A percentile compares a stretch with the other conserved stretches of the same genome.
Evolutionary conservation across 139 green algal species (phyloP).

Genomic region (Chlamydomonas asymmetrica): DNA sequence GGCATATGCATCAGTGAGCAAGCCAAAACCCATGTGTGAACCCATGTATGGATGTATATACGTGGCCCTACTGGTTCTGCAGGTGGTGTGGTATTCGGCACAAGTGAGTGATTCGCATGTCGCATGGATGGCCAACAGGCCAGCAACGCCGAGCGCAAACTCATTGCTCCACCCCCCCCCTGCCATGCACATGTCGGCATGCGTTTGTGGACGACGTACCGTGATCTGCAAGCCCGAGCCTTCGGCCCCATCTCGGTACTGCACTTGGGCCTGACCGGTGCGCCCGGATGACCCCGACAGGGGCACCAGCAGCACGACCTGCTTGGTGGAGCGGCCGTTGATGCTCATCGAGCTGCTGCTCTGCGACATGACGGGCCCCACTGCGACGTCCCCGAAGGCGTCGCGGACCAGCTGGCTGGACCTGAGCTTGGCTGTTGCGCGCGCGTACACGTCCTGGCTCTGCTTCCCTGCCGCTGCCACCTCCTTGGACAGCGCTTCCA

Average conservation of each 20-base stretch:
- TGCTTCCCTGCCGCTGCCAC: conserved; percentile 14
- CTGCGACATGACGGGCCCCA: conserved; percentile 36
- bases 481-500: background rate
- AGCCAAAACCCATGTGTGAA: too few species aligned
- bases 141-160: background rate
- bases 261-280: conserved; percentile 15
- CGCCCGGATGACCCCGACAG: conserved; percentile 24
- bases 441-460: conserved; percentile 9
- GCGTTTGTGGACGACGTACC: too few species aligned
- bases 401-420: too few species aligned
- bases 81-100: too few species aligned
- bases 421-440: background rate
- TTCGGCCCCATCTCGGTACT: conserved; percentile 1
- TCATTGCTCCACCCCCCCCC: background rate
- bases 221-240: conserved; percentile 2
- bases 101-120: too few species aligned
- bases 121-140: background rate
- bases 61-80: too few species aligned
- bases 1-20: too few species aligned
- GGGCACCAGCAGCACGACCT: conserved; percentile 26
- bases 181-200: too few species aligned
- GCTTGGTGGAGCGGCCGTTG: conserved; percentile 35
- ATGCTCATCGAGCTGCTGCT: conserved; percentile 13
- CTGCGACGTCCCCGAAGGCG: conserved; percentile 23
- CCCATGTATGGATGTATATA: too few species aligned